phyloP scores from a whole-genome alignment of 2,329 filamentous ascomycete genomes.

The Cordyceps farinosa region DNA sequence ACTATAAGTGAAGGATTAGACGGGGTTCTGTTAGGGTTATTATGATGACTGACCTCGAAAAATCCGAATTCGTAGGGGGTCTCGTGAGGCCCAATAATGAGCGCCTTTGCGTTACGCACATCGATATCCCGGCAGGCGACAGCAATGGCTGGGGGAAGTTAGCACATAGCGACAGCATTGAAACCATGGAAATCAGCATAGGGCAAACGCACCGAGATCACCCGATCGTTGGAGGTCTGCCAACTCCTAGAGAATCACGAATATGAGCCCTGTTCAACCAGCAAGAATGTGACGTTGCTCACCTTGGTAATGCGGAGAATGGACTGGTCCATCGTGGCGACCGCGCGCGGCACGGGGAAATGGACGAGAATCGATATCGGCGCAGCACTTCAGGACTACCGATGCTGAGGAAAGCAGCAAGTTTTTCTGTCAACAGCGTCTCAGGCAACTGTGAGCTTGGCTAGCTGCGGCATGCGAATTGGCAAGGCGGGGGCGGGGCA shows the following conservation, averaged over 20 bases:
- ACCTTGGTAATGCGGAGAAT: conserved; percentile 86
- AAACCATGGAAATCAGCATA: not conserved
- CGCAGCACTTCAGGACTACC: not conserved
- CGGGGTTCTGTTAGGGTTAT: not conserved
- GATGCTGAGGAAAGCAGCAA: not conserved
- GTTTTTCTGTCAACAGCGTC: not conserved
- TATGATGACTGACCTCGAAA: conserved; percentile 67
- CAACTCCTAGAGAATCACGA: conserved; percentile 61
- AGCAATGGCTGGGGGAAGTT: conserved; percentile 61
- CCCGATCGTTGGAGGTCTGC: conserved; percentile 77
- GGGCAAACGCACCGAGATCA: conserved; percentile 67
- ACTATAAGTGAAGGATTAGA: conserved; percentile 45
- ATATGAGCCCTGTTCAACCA: conserved; percentile 10
- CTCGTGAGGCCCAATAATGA: conserved; percentile 90
- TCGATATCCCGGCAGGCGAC: conserved; percentile 86
- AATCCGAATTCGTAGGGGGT: conserved; percentile 97
- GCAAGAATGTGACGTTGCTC: conserved; percentile 26
- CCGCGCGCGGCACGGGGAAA: conserved; percentile 13
- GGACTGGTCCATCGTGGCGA: conserved; percentile 62
- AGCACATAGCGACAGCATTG: not conserved
- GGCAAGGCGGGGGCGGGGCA: conserved; percentile 17
- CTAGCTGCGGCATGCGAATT: not conserved
- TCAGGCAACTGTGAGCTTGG: not conserved
- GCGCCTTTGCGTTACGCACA: conserved; percentile 78
- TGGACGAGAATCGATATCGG: not conserved